Conservation (phyloP, 2,329 filamentous ascomycete species). For the Hyphodiscus sp. region DNA sequence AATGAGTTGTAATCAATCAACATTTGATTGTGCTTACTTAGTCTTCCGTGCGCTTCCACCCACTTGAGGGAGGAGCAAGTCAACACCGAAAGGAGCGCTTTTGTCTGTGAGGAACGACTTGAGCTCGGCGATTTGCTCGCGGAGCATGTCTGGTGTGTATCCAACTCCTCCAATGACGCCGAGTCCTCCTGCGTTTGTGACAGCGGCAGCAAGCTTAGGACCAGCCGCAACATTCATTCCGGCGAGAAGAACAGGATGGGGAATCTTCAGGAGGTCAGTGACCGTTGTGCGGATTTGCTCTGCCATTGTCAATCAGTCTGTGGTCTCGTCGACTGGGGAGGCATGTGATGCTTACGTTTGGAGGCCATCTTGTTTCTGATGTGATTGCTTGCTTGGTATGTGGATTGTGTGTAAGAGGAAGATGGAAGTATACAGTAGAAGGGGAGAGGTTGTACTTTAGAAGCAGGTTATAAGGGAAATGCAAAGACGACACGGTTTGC, state of each 20-base stretch:
- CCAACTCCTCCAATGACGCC: conserved; percentile 94
- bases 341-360: conserved; percentile 57
- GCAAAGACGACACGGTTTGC: too few species aligned
- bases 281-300: conserved; percentile 85
- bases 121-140: conserved; percentile 89
- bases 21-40: conserved; percentile 49
- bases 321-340: conserved; percentile 7
- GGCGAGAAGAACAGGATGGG: conserved; percentile 90
- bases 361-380: conserved; percentile 57
- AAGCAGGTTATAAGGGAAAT: not conserved
- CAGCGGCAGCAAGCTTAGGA: conserved; percentile 90
- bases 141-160: conserved; percentile 96
- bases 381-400: conserved; percentile 1
- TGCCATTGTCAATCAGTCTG: conserved; percentile 31
- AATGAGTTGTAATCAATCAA: conserved; percentile 13
- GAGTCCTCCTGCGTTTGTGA: conserved; percentile 93
- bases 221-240: conserved; percentile 99
- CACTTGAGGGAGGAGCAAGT: conserved; percentile 88
- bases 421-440: not conserved
- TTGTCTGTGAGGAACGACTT: conserved; percentile 85
- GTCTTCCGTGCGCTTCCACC: conserved; percentile 93
- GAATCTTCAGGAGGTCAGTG: conserved; percentile 96
- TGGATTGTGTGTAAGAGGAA: not conserved
- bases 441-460: conserved; percentile 1
- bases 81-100: conserved; percentile 91